Conservation (phyloP, 1,284 basidiomycete genomes). For the Pseudomicrostroma phylloplanum region DNA sequence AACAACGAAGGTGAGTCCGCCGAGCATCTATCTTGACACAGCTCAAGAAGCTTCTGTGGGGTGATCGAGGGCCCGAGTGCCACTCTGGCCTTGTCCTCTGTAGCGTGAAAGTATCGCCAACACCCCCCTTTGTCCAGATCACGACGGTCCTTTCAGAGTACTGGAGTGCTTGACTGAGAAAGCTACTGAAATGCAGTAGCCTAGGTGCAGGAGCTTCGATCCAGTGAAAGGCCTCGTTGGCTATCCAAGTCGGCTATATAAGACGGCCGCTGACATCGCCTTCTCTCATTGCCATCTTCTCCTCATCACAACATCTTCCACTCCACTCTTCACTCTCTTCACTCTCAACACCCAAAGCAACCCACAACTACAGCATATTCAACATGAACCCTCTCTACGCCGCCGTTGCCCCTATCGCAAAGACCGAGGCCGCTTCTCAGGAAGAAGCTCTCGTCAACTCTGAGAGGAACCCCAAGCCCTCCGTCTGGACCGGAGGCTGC, state of each 20-base stretch:
- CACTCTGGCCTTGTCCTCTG: too few species aligned
- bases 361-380: slow-evolving; percentile 3
- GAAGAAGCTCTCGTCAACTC: background rate
- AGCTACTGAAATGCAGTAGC: too few species aligned
- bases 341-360: background rate
- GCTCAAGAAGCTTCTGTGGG: too few species aligned
- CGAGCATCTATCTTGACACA: too few species aligned
- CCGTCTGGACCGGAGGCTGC: background rate
- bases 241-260: slow-evolving; percentile 1
- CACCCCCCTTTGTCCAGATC: too few species aligned
- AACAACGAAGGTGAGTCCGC: too few species aligned
- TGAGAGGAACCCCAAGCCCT: slow-evolving; percentile 3
- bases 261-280: background rate
- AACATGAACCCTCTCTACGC: slow-evolving; percentile 14
- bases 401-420: background rate
- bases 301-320: background rate
- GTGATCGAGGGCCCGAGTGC: too few species aligned
- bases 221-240: too few species aligned
- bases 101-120: too few species aligned
- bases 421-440: slow-evolving; percentile 1
- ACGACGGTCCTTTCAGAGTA: too few species aligned
- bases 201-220: too few species aligned
- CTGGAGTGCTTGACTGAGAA: too few species aligned
- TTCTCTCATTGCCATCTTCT: background rate
- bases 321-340: background rate